Percentiles rank a stretch among this genome's conserved stretches.
Conservation (phyloP, 2,329 filamentous ascomycete genomes). For the Neospermospora avenae region DNA sequence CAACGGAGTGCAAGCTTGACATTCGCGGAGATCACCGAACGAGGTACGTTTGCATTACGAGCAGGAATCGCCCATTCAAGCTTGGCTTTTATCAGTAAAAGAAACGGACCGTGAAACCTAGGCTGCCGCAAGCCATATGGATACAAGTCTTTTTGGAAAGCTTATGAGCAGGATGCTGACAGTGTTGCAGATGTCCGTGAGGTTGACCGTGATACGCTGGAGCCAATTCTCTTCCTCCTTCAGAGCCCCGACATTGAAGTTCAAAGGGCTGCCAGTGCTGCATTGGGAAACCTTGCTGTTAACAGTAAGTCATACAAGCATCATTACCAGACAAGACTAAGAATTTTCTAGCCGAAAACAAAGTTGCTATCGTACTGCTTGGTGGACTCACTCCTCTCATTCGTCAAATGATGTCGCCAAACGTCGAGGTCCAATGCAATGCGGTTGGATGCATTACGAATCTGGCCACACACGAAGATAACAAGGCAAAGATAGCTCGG, state of each 20-base stretch:
- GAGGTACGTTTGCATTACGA: conserved; percentile 60
- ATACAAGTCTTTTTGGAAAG: background rate
- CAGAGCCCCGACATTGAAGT: conserved; percentile 97
- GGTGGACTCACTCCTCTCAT: conserved; percentile 89
- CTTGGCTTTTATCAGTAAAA: background rate
- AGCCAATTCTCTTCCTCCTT: conserved; percentile 91
- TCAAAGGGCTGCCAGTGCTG: conserved; percentile 92
- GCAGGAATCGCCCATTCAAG: background rate
- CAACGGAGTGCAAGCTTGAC: conserved; percentile 96
- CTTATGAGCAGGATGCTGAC: conserved; percentile 19
- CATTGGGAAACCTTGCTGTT: conserved; percentile 91
- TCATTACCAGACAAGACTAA: conserved; percentile 40
- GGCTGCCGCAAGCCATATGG: background rate
- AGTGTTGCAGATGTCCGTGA: conserved; percentile 77
- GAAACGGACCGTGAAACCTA: background rate
- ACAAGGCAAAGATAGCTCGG: conserved; percentile 96
- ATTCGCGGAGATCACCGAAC: conserved; percentile 97
- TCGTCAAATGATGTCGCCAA: conserved; percentile 95
- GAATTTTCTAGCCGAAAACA: conserved; percentile 81
- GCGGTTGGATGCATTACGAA: conserved; percentile 99
- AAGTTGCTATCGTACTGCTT: conserved; percentile 90
- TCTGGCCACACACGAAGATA: conserved; percentile 95
- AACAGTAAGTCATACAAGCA: conserved; percentile 65
- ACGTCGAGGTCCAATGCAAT: conserved; percentile 98
- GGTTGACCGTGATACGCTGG: conserved; percentile 90